Base-by-base conservation (phyloP, 495 filamentous ascomycete species). In the Massariosphaeria phaeospora region DNA sequence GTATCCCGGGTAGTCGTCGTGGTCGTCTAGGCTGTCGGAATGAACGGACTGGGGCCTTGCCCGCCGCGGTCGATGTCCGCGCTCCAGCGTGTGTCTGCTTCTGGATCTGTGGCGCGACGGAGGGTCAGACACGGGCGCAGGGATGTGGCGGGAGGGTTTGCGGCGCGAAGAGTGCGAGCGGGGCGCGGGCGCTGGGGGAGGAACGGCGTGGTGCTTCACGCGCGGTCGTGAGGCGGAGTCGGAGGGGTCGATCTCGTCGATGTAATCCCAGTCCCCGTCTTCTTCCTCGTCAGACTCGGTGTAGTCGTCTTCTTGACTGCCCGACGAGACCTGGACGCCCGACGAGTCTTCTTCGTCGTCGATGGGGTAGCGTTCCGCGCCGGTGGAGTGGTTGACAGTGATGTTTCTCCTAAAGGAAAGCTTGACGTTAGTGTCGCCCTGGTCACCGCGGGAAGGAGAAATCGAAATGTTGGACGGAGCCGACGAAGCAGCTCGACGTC, bases 201-300 rank as follows among this genome's bases (percentile, higher is more conserved):
- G 42, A 30, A 27, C 11, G 49, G 52, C 50, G 39, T 55, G 55
- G 43, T 64, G 39, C 46, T 38, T 31, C 35, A 40, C 33, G 18
- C 63, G 52, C 2, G 69, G 63, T 13, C 66, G 65, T 21, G 70
- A 72, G 0, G 70, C 70, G 2, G 70, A 72, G 45, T 72, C 69
- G 23, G 61, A 67, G 13, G 70, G 70, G 25, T 66, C 64, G 41
- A 72, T 67, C 27, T 62, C 67, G 68, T 71, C 69, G 38, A 66
- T 63, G 47, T 67, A 63, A 39, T 66, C 66, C 60, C 49, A 66
- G 17, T 53, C 58, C 18, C 55, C 53, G 39, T 58, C 57, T 35
- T 55, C 53, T 34, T 57, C 62, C 30, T 58, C 60, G n/a, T 56
- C 52, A 20, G 48, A 47, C 8, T 60, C 61, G 36, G 50, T 43